Base-by-base conservation (phyloP, 257 asterid genomes). In the Jasminum sambac region DNA sequence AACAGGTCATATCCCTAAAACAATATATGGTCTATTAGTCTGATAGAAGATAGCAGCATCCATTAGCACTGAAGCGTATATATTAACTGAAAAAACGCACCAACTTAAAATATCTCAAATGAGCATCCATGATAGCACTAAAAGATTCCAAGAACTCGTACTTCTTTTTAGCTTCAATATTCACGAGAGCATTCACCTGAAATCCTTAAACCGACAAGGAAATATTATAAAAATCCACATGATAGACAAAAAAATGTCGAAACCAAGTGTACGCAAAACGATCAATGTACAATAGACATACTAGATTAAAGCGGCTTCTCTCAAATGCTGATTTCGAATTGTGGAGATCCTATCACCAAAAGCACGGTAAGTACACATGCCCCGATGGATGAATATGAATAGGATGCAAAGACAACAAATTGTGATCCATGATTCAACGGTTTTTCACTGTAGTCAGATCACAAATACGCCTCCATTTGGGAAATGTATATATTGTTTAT, bases 111-210 rank as follows among this genome's bases (percentile, higher is more conserved):
- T 86, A 94, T 74, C 96, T 91, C 64, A 94, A 84, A 77, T 94
- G 99, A 64, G 99, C 89, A 89, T 94, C 98, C 98, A 94, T 94
- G 79, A 94, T 86, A 66, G 99, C 99, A 75, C 98, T 94, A 77
- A 91, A 86, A 72, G 98, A 91, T 80, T 94, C 99, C 79, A 94
- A 73, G 85, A 94, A 94, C 87, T 88, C 96, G 23, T 85, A 88
- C 76, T 94, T 94, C 96, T 87, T 94, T 87, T 89, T 94, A 63
- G 93, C 91, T 76, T 94, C 99, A 75, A 91, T 74, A 82, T 89
- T 91, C 79, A 77, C 80, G 75, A 94, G 89, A 70, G 96, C 90
- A 84, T 84, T 81, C 63, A 88, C 99, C 99, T 94, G 98, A 72
- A 85, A 79, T 87, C 78, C 88, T 77, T 84, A 77, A 76, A 81